Conservation (phyloP, 306 rosid genomes). For the Medicago truncatula region DNA sequence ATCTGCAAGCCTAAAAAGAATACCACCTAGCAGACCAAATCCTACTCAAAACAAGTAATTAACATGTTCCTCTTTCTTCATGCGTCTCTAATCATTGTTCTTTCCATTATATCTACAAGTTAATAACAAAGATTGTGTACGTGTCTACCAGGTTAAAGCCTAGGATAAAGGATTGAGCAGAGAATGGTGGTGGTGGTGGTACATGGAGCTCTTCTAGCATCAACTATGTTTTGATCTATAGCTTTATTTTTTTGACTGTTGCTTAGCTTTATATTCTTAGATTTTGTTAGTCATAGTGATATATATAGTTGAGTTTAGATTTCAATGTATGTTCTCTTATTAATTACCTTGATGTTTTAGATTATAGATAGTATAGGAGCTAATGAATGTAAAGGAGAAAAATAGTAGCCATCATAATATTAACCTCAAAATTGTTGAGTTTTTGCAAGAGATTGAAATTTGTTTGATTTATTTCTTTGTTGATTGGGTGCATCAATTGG, state of each 20-base stretch:
- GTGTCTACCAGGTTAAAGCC: constrained; percentile 62
- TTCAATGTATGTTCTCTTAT: constrained; percentile 26
- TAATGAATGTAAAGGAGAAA: constrained; percentile 45
- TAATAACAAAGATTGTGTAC: constrained; percentile 35
- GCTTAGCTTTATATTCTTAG: constrained; percentile 25
- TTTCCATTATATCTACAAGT: constrained; percentile 32
- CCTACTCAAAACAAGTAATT: constrained; percentile 86
- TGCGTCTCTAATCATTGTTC: constrained; percentile 32
- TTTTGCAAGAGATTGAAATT: constrained; percentile 7
- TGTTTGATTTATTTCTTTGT: neutral
- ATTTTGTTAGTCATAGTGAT: constrained; percentile 19
- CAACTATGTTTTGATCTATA: constrained; percentile 32
- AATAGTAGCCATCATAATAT: constrained; percentile 22
- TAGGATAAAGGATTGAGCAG: constrained; percentile 47
- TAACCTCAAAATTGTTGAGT: neutral
- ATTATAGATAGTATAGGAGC: constrained; percentile 41
- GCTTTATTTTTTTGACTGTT: constrained; percentile 8
- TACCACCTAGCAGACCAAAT: constrained; percentile 82
- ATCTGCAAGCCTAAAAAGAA: constrained; percentile 63
- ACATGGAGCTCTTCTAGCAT: constrained; percentile 36
- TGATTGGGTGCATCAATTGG: neutral
- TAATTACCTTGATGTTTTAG: constrained; percentile 37
- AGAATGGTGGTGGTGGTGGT: constrained; percentile 9
- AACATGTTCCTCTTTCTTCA: neutral
- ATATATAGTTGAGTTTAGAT: constrained; percentile 39